Conservation (phyloP, 1,284 basidiomycete genomes). For the Ustilago curta region DNA sequence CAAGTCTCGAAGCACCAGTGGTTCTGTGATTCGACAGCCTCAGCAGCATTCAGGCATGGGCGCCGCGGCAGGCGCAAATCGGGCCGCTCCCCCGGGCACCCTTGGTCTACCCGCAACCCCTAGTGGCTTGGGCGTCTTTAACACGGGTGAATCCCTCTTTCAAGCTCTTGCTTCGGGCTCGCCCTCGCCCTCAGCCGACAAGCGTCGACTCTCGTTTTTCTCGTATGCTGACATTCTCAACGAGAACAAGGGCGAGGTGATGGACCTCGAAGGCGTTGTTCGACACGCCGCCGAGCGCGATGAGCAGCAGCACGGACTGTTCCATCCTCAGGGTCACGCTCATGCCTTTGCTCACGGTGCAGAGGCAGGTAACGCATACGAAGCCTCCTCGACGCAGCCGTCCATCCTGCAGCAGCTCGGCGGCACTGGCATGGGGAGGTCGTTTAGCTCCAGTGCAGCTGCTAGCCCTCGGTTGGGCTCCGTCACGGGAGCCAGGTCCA, state of each 20-base stretch:
- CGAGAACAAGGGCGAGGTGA: conserved; percentile 57
- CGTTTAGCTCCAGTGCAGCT: conserved; percentile 42
- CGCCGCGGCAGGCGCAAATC: conserved; percentile 13
- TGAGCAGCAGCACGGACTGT: conserved; percentile 50
- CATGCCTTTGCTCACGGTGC: conserved; percentile 6
- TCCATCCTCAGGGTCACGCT: conserved; percentile 11
- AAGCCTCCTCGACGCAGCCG: conserved; percentile 34
- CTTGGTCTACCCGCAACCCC: conserved; percentile 28
- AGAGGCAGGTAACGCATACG: conserved; percentile 20
- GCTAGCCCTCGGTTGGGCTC: conserved; percentile 30
- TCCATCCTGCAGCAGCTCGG: conserved; percentile 53
- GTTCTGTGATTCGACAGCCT: conserved; percentile 31
- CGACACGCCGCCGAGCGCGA: conserved; percentile 48
- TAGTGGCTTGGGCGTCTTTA: conserved; percentile 50
- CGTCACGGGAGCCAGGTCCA: conserved; percentile 3
- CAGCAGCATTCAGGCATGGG: conserved; percentile 38
- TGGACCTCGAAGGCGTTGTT: conserved; percentile 56
- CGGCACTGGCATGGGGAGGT: conserved; percentile 38
- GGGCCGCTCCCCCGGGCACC: conserved; percentile 20
- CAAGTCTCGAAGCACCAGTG: conserved; percentile 17
- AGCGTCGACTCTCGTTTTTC: conserved; percentile 64
- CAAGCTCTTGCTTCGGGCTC: conserved; percentile 44
- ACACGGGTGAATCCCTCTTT: conserved; percentile 35
- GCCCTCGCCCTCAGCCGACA: conserved; percentile 47
- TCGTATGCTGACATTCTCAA: conserved; percentile 66